A percentile compares a stretch with the other conserved stretches of the same genome.
phyloP scores from a whole-genome alignment of 352 stramenopile genomes.

The Pythium biforme region DNA sequence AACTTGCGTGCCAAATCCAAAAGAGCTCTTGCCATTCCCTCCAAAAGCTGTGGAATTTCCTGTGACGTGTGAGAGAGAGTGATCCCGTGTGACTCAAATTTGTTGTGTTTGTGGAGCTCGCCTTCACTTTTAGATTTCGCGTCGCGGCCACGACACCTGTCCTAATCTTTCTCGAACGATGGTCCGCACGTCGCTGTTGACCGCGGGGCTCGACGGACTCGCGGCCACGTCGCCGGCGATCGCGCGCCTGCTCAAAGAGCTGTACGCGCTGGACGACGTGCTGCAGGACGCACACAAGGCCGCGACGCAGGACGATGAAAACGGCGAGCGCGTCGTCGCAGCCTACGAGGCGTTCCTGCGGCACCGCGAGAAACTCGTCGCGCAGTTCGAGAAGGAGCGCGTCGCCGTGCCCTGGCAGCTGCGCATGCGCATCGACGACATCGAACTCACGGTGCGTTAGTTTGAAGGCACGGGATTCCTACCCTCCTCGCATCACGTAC shows the following conservation, averaged over 20 bases:
- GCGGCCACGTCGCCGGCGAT: slow-evolving; percentile 9
- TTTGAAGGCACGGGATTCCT: too few species aligned
- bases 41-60: neutral
- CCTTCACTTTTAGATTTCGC: neutral
- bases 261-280: slow-evolving; percentile 29
- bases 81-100: neutral
- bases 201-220: slow-evolving; percentile 12
- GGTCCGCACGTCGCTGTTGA: slow-evolving; percentile 13
- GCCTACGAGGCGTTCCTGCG: slow-evolving; percentile 34
- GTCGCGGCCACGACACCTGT: neutral
- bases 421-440: slow-evolving; percentile 69
- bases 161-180: neutral
- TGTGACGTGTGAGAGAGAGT: slow-evolving; percentile 13
- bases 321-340: slow-evolving; percentile 32
- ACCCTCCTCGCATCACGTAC: neutral
- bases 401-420: slow-evolving; percentile 39
- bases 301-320: slow-evolving; percentile 34
- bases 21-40: neutral
- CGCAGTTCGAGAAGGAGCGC: slow-evolving; percentile 26
- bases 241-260: slow-evolving; percentile 16
- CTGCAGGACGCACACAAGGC: slow-evolving; percentile 32
- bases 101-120: too few species aligned
- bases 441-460: slow-evolving; percentile 68
- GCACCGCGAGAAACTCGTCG: slow-evolving; percentile 27
- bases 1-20: neutral